These are phyloP conservation scores for Penicillium concentricum DNA, from an alignment of 2,329 filamentous ascomycete genomes.

Conservation along the genomic window DNA sequence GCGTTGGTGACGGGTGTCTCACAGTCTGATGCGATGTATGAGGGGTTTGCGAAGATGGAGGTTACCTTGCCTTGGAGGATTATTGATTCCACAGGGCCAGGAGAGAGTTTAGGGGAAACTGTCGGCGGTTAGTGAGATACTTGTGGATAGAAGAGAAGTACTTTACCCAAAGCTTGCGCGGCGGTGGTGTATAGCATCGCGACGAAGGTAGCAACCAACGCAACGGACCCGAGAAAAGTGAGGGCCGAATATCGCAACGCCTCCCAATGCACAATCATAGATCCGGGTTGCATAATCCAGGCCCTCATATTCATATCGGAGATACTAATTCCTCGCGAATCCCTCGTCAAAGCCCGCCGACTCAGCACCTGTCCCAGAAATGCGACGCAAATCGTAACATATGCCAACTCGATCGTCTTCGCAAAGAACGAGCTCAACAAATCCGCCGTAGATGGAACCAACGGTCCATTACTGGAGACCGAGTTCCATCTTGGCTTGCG, in stretches of 20 bases:
- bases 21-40: conserved; percentile 58
- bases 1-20: conserved; percentile 56
- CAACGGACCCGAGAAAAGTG: conserved; percentile 63
- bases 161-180: conserved; percentile 63
- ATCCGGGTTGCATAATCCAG: conserved; percentile 73
- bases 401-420: conserved; percentile 75
- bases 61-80: conserved; percentile 58
- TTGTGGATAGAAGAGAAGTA: too few relatives aligned
- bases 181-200: conserved; percentile 75
- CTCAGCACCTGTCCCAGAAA: conserved; percentile 74
- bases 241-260: conserved; percentile 62
- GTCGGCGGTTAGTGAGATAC: not conserved
- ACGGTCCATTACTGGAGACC: conserved; percentile 49
- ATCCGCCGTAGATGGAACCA: conserved; percentile 65
- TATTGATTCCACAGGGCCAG: conserved; percentile 52
- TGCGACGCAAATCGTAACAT: conserved; percentile 73
- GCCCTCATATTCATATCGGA: conserved; percentile 75
- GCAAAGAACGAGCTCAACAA: conserved; percentile 68
- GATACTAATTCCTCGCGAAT: conserved; percentile 65
- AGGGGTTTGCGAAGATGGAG: conserved; percentile 62
- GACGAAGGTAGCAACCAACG: conserved; percentile 63
- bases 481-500: conserved; percentile 59
- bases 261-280: conserved; percentile 67
- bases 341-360: conserved; percentile 62
- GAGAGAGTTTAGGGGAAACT: conserved; percentile 69